A percentile compares a stretch with the other conserved stretches of the same genome.
These are phyloP conservation scores for Phaseolus coccineus DNA, from an alignment of 331 rosid genomes.

Conservation along the genomic window DNA sequence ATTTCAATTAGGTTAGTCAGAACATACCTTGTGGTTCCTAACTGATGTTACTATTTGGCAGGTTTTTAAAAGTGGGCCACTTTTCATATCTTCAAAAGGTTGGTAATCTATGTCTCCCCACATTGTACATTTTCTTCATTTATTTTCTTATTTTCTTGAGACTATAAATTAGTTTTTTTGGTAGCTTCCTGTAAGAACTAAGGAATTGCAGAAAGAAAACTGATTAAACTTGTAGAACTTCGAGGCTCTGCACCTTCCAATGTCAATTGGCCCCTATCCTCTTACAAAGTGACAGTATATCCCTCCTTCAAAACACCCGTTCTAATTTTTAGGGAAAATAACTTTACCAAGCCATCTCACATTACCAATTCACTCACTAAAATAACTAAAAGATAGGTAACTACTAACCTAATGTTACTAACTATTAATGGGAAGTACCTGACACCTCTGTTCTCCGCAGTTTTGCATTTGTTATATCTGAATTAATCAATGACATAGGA, in stretches of 20 bases:
- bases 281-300: background rate
- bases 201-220: background rate
- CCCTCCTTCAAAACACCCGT: background rate
- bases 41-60: slow-evolving; percentile 56
- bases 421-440: background rate
- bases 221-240: background rate
- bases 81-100: slow-evolving; percentile 99
- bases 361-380: background rate
- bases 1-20: slow-evolving; percentile 19
- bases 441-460: background rate
- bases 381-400: background rate
- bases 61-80: slow-evolving; percentile 99
- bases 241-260: background rate
- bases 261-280: background rate
- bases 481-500: slow-evolving; percentile 15
- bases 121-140: background rate
- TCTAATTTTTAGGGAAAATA: background rate
- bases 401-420: background rate
- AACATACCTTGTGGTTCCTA: slow-evolving; percentile 46
- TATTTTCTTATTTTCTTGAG: background rate
- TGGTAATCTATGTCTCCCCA: slow-evolving; percentile 35
- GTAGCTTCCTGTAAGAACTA: background rate
- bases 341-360: background rate
- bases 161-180: background rate
- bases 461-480: slow-evolving; percentile 16